phyloP scores from a whole-genome alignment of 2,329 filamentous ascomycete genomes.

The Claviceps lovelessii region DNA sequence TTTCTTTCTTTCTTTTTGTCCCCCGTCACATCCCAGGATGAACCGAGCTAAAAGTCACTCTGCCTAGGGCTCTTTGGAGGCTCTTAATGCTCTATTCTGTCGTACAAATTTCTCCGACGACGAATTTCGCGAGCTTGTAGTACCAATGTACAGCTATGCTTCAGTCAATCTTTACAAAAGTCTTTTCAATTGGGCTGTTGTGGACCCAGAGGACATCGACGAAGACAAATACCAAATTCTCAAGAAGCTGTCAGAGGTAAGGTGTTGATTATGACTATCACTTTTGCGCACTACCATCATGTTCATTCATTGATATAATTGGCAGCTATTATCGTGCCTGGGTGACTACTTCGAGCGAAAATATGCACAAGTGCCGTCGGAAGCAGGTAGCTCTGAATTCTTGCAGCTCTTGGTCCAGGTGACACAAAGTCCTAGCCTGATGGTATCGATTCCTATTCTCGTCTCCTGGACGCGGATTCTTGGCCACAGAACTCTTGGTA shows the following conservation, averaged over 20 bases:
- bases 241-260: conserved; percentile 87
- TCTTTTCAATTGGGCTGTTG: conserved; percentile 66
- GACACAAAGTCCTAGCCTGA: conserved; percentile 71
- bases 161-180: conserved; percentile 58
- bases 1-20: neutral
- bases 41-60: conserved; percentile 8
- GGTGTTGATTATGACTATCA: conserved; percentile 6
- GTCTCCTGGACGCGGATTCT: conserved; percentile 81
- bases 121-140: conserved; percentile 65
- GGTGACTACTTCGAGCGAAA: conserved; percentile 74
- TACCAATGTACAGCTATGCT: conserved; percentile 61
- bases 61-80: conserved; percentile 59
- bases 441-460: conserved; percentile 84
- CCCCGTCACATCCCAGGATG: neutral
- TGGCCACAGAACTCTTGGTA: conserved; percentile 52
- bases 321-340: conserved; percentile 67
- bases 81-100: conserved; percentile 68
- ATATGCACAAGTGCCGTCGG: conserved; percentile 47
- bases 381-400: conserved; percentile 56
- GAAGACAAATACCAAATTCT: conserved; percentile 83
- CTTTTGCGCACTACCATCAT: neutral
- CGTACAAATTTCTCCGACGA: conserved; percentile 60
- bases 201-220: conserved; percentile 70
- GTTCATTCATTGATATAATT: conserved; percentile 4
- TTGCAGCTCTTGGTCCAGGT: conserved; percentile 67